These are phyloP conservation scores for Effrenium voratum DNA, from an alignment of 73 alveolate genomes.

Conservation along the genomic window DNA sequence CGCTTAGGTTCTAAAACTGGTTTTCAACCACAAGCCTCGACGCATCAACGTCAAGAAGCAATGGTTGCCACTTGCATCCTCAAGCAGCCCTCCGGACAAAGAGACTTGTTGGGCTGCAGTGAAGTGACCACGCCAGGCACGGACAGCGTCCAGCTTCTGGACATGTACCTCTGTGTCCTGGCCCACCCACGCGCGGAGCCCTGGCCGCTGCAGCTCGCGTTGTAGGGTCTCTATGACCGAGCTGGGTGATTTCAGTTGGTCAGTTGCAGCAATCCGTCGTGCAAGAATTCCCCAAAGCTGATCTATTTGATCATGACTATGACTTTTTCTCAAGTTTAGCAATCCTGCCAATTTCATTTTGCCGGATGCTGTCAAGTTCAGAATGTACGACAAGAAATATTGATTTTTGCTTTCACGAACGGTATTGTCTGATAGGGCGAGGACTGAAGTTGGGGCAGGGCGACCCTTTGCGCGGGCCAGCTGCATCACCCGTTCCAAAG, in stretches of 20 bases:
- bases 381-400: not conserved
- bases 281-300: not conserved
- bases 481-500: not conserved
- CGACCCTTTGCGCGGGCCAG: not conserved
- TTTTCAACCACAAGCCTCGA: not conserved
- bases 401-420: not conserved
- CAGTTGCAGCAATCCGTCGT: not conserved
- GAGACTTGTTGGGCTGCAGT: not conserved
- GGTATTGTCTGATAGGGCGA: not conserved
- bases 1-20: too few species aligned
- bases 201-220: not conserved
- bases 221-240: not conserved
- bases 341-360: not conserved
- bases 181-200: not conserved
- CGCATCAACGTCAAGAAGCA: not conserved
- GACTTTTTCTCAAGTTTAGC: not conserved
- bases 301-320: not conserved
- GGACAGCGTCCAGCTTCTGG: not conserved
- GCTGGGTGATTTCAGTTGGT: not conserved
- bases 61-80: not conserved
- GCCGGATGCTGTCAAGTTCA: not conserved
- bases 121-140: not conserved
- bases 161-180: not conserved
- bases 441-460: not conserved
- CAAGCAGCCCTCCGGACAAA: not conserved